phyloP scores from a whole-genome alignment of 768 basidiomycete species.

The Candolleomyces eurysporus region DNA sequence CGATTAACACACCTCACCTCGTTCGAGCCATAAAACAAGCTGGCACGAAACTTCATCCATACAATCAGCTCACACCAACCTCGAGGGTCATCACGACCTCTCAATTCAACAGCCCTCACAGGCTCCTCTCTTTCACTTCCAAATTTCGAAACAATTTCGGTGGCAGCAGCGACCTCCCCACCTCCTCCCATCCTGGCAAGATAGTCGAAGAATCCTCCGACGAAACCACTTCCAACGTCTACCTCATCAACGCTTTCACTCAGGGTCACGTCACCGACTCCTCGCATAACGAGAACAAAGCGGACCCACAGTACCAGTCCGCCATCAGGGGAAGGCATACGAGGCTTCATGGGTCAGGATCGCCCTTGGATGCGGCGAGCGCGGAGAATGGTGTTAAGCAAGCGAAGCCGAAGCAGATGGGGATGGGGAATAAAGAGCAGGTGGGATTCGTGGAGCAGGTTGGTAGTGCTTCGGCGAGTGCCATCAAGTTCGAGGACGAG shows the following conservation, averaged over 20 bases:
- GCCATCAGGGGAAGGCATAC: slow-evolving; percentile 13
- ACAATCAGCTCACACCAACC: no score
- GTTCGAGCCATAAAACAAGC: no score
- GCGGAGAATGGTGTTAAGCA: slow-evolving; percentile 1
- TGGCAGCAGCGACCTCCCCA: no score
- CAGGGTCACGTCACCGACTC: slow-evolving; percentile 19
- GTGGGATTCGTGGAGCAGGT: slow-evolving; percentile 24
- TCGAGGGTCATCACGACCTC: no score
- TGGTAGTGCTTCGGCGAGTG: slow-evolving; percentile 18
- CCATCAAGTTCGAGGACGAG: slow-evolving; percentile 14
- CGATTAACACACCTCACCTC: no score
- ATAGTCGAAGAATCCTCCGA: background rate
- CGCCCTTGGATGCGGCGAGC: slow-evolving; percentile 18
- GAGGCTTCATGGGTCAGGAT: slow-evolving; percentile 8
- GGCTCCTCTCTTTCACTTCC: no score
- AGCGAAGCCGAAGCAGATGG: slow-evolving; percentile 8
- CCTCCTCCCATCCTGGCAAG: no score
- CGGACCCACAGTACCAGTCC: slow-evolving; percentile 16
- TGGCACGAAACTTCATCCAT: no score
- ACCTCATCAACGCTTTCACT: slow-evolving; percentile 11
- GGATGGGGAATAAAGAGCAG: slow-evolving; percentile 20
- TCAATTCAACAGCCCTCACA: no score
- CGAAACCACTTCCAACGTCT: background rate
- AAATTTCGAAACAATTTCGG: no score
- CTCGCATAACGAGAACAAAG: slow-evolving; percentile 13